A percentile compares a stretch with the other conserved stretches of the same genome.
These are phyloP conservation scores for Rubia tinctorum DNA, from an alignment of 305 asterid species.

Conservation along the genomic window DNA sequence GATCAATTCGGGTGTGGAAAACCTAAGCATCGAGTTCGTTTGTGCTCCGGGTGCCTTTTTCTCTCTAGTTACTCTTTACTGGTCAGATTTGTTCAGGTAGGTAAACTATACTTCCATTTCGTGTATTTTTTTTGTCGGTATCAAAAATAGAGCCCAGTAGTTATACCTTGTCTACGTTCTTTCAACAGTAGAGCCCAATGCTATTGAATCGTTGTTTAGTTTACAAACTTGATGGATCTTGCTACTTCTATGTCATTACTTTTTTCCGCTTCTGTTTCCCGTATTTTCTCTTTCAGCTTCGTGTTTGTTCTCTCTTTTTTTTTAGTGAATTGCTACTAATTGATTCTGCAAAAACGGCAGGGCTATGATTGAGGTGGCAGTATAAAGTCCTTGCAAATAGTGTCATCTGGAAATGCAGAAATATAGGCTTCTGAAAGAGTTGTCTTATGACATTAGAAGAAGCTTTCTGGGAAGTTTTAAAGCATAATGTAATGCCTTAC, in stretches of 20 bases:
- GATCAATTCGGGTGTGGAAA: slow-evolving; percentile 83
- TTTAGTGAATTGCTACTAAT: not conserved
- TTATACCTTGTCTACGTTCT: not conserved
- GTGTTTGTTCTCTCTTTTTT: not conserved
- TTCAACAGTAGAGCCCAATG: not conserved
- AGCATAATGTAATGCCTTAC: too few relatives aligned
- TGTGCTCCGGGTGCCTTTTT: not conserved
- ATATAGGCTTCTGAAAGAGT: too few relatives aligned
- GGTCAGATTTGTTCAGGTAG: slow-evolving; percentile 9
- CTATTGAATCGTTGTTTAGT: not conserved
- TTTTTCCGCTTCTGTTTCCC: not conserved
- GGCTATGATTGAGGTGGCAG: not conserved
- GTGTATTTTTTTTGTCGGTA: not conserved
- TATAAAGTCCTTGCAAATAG: not conserved
- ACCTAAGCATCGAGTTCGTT: slow-evolving; percentile 27
- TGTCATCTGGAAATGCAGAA: not conserved
- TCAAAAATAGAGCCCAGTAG: not conserved
- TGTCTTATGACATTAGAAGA: not conserved
- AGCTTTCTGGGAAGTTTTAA: not conserved
- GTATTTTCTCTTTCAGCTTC: not conserved
- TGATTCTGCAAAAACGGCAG: too few relatives aligned
- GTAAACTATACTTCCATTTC: not conserved
- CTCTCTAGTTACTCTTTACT: not conserved
- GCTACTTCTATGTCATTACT: not conserved
- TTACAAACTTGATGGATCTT: not conserved